Base-by-base conservation (phyloP, 805 yeast species). In the Ogataea populi-albae region DNA sequence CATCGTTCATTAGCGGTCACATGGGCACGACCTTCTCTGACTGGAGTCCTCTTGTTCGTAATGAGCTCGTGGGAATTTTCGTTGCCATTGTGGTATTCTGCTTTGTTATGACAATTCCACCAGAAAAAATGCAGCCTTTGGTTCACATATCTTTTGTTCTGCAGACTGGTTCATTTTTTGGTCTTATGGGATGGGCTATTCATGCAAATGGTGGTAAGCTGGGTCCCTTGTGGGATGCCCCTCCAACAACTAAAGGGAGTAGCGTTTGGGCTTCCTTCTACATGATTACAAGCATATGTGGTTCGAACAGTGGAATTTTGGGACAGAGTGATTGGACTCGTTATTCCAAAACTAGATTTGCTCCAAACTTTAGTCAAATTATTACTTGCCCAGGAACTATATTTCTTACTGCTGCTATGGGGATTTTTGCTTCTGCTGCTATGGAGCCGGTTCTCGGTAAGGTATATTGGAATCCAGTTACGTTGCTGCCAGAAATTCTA, bases 331-430 rank as follows among this genome's bases (percentile, higher is more conserved):
- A 68, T 42, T 68, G 60, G 54, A 59, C 71, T 4, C 52, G 78
- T 40, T 64, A 61, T 48, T 35, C 54, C 1, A 43, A 46, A 15
- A 40, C 46, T 4, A 35, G 35, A 24, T 69, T 36, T 37, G 39
- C 49, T 6, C 50, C 52, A 17, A 43, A 38, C 21, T 33, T 43
- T 17, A 37, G 47, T 26, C 52, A 48, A 26, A 21, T 48, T 2
- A 19, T 48, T 23, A 43, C 47, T 6, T 50, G 50, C n/a, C 52
- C 52, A 2, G 32, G 77, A 47, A 75, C 86, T 49, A 84, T 86
- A 58, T 81, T 88, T 5, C 52, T 86, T 35, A 87, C 95, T 21
- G 81, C 94, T 4, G 70, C 88, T 45, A 62, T 72, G 52, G 77
- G 77, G 10, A 47, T 71, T 14, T 41, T 72, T 32, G 62, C 68